A percentile compares a stretch with the other conserved stretches of the same genome.
Conservation (phyloP, 163 green algal species). For the Scenedesmus sp. region DNA sequence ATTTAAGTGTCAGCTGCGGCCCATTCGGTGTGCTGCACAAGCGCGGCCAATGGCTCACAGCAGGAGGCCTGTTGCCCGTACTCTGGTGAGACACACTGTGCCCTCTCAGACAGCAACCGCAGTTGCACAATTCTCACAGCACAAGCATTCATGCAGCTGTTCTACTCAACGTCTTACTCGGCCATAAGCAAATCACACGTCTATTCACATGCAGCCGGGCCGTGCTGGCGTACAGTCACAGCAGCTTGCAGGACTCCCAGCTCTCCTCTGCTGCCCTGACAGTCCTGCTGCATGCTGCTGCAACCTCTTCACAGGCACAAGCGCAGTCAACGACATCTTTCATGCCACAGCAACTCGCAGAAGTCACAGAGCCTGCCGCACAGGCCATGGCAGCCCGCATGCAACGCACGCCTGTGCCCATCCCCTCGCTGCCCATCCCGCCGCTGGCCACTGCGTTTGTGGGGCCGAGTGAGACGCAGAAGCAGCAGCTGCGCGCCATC, state of each 20-base stretch:
- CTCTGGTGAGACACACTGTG: background rate
- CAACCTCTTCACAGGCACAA: background rate
- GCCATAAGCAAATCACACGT: background rate
- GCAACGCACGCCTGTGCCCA: slow-evolving; percentile 63
- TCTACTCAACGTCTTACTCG: background rate
- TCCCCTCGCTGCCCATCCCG: slow-evolving; percentile 53
- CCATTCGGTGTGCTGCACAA: background rate
- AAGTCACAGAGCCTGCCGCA: slow-evolving; percentile 67
- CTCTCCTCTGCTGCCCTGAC: background rate
- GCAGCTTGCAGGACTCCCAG: background rate
- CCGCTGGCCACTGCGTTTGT: slow-evolving; percentile 63
- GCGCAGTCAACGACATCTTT: slow-evolving; percentile 5
- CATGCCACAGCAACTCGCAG: slow-evolving; percentile 43
- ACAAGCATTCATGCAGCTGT: background rate
- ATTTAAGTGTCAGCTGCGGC: background rate
- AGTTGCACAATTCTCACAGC: background rate
- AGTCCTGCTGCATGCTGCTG: background rate
- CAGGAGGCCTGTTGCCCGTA: background rate
- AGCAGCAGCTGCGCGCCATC: slow-evolving; percentile 39
- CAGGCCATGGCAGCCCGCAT: slow-evolving; percentile 70
- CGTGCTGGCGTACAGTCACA: background rate
- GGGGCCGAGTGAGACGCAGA: slow-evolving; percentile 16
- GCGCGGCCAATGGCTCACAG: background rate
- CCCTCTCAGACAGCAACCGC: background rate
- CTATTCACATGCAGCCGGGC: background rate